Evolutionary conservation across 2,329 filamentous ascomycete species (phyloP).

Genomic region (Penicillium sp.): DNA sequence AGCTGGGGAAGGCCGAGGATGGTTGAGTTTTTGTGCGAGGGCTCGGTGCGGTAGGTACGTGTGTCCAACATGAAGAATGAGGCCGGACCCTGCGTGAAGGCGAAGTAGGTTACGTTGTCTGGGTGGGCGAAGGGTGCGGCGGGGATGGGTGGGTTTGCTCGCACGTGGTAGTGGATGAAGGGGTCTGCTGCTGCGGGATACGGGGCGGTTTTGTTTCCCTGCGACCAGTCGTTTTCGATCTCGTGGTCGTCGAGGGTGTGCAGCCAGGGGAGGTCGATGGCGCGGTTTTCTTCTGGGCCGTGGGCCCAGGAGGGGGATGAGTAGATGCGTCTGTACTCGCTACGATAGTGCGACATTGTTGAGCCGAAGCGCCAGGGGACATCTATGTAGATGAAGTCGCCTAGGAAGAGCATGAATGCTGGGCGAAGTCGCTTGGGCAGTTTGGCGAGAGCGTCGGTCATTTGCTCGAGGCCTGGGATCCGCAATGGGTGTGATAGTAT

Average conservation of each 20-base stretch:
- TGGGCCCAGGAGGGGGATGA: conserved; percentile 82
- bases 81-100: conserved; percentile 84
- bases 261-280: conserved; percentile 77
- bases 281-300: conserved; percentile 63
- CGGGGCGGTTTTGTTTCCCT: conserved; percentile 74
- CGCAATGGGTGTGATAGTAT: conserved; percentile 78
- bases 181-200: conserved; percentile 79
- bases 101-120: conserved; percentile 75
- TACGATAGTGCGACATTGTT: conserved; percentile 72
- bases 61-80: conserved; percentile 96
- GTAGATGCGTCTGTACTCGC: conserved; percentile 95
- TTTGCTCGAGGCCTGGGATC: conserved; percentile 74
- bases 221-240: conserved; percentile 86
- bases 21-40: conserved; percentile 62
- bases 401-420: conserved; percentile 61
- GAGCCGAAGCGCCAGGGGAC: conserved; percentile 78
- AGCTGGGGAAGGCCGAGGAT: conserved; percentile 85
- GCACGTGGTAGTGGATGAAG: conserved; percentile 81
- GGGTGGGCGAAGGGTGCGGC: conserved; percentile 51
- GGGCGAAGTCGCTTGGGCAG: conserved; percentile 57
- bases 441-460: conserved; percentile 70
- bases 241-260: conserved; percentile 97
- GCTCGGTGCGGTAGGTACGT: conserved; percentile 71
- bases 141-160: conserved; percentile 72
- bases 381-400: conserved; percentile 60